phyloP scores from a whole-genome alignment of 345 rosid genomes.

The Gossypium australe region DNA sequence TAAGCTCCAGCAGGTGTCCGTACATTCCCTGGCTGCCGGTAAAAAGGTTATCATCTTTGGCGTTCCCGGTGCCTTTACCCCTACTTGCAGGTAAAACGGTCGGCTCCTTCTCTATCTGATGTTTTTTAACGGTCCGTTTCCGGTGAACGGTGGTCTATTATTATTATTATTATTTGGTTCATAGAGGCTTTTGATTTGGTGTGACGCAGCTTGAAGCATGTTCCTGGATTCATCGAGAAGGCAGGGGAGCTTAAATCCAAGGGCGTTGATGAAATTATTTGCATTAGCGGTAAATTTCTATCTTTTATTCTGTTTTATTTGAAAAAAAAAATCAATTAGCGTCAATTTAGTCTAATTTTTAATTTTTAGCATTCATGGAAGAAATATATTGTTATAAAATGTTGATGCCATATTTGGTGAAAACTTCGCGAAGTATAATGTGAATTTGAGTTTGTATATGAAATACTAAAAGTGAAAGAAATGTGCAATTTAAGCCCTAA shows the following conservation, averaged over 20 bases:
- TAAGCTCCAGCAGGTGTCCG: constrained; percentile 65
- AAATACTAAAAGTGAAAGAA: too few species aligned
- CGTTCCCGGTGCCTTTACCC: constrained; percentile 99
- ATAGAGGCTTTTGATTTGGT: not conserved
- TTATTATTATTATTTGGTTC: not conserved
- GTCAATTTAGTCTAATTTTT: too few species aligned
- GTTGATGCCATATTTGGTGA: not conserved
- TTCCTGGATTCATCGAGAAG: constrained; percentile 90
- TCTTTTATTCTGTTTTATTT: not conserved
- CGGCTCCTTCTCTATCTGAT: not conserved
- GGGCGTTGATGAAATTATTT: constrained; percentile 72
- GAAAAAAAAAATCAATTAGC: too few species aligned
- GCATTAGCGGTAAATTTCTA: constrained; percentile 61
- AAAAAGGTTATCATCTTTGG: constrained; percentile 82
- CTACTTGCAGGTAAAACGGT: constrained; percentile 81
- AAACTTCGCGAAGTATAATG: too few species aligned
- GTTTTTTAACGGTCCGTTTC: not conserved
- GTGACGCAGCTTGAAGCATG: constrained; percentile 70
- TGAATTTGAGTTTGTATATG: too few species aligned
- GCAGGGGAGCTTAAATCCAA: constrained; percentile 78
- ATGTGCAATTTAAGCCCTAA: not conserved
- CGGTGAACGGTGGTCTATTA: not conserved
- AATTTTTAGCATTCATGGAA: not conserved
- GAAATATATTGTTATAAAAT: not conserved
- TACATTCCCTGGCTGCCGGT: constrained; percentile 80